Evolutionary conservation across 352 stramenopile species (phyloP).

Genomic region (Phytopythium aichiense): DNA sequence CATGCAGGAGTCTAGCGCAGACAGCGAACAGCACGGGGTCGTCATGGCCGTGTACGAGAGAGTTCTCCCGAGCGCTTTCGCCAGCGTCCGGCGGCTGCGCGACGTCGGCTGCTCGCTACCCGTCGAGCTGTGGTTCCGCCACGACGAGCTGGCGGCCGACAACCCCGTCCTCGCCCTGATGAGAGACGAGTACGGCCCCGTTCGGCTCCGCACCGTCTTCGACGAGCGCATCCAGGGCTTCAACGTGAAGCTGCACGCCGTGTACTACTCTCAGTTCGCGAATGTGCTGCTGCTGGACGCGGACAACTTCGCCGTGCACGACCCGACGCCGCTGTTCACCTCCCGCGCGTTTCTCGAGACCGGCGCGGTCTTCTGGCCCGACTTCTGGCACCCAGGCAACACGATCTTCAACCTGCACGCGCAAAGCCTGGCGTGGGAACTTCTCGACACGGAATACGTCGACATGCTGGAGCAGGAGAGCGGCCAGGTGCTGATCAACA

Average conservation of each 20-base stretch:
- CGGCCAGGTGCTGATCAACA: constrained; percentile 42
- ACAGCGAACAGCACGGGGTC: constrained; percentile 21
- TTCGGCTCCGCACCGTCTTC: constrained; percentile 38
- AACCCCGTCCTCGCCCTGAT: constrained; percentile 35
- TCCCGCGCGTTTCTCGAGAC: constrained; percentile 25
- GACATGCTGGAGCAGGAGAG: constrained; percentile 53
- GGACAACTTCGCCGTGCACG: constrained; percentile 39
- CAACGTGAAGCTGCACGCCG: constrained; percentile 43
- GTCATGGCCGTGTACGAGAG: constrained; percentile 44
- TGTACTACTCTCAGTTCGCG: constrained; percentile 49
- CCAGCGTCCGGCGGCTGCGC: constrained; percentile 37
- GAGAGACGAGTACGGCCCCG: constrained; percentile 23
- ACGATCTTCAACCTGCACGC: constrained; percentile 62
- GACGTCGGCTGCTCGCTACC: constrained; percentile 34
- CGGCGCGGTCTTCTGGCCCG: constrained; percentile 55
- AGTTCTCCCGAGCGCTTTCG: constrained; percentile 44
- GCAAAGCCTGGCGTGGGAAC: constrained; percentile 53
- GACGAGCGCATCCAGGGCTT: constrained; percentile 46
- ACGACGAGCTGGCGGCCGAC: constrained; percentile 35
- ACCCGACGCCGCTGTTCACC: constrained; percentile 41
- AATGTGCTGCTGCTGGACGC: constrained; percentile 44
- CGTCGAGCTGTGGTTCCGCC: constrained; percentile 51
- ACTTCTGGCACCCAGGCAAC: constrained; percentile 43
- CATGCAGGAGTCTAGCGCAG: constrained; percentile 10
- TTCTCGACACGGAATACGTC: constrained; percentile 35